Evolutionary conservation across 257 asterid species (phyloP), one percentile per base, ranked within the genome.

Genomic region (Plectranthus barbatus): DNA sequence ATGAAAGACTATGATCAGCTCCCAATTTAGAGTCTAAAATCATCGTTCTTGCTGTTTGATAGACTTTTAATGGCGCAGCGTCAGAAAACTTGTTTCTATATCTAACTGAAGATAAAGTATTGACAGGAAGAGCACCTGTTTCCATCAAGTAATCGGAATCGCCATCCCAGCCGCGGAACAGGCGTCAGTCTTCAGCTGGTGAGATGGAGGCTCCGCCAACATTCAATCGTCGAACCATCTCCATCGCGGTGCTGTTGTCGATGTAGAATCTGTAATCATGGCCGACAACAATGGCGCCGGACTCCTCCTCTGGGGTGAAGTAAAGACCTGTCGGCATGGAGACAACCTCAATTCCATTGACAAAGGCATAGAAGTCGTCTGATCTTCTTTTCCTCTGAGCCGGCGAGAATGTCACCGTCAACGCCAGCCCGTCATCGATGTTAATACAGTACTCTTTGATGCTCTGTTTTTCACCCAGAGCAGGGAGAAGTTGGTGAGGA

Each of bases 211-310:
- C 31, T 19, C 95, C 93, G 0, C 90, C 90, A 21, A 79, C 60
- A 48, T 84, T 84, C 71, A 81, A 68, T 42, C 90, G 72, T 37
- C 61, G 90, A 68, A 84, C 79, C 66, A 72, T 76, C 83, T 80
- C 85, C 6, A 87, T 77, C n/a, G 84, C 86, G 4, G 93, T 84
- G 79, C 62, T 55, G 59, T 77, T 83, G 66, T 87, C 90, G 10
- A 84, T 68, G 70, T 77, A 82, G 73, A 81, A 84, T 56, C 85
- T 64, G 67, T 71, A 54, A 72, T 71, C 74, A 37, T 70, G 71
- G 61, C 85, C 80, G 2, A 76, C 76, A 51, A 80, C 82, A 17
- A 36, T 53, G n/a, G 74, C 78, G 0, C 85, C 80, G 9, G 21
- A 12, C 50, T 71, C 78, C 58, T 68, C 74, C 9, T 76, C 85